These are phyloP conservation scores for Tuber umbilicatum DNA, from an alignment of 495 filamentous ascomycete genomes.

Conservation along the genomic window DNA sequence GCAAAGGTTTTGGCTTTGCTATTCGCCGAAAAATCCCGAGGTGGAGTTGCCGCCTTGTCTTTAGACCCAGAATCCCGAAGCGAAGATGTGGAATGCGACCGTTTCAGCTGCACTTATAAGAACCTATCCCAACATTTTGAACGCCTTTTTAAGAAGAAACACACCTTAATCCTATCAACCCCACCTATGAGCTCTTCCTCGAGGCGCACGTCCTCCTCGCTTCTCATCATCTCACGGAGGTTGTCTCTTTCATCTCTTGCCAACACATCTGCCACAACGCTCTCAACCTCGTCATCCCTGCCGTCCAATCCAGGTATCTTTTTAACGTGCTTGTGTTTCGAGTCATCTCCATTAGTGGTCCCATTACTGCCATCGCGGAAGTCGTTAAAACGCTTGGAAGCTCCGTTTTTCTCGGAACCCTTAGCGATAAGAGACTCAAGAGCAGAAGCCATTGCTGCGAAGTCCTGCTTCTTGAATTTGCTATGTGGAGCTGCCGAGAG, in stretches of 20 bases:
- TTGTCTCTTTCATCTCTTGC: constrained; percentile 34
- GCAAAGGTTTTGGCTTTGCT: constrained; percentile 14
- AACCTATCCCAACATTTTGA: constrained; percentile 29
- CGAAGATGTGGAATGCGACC: constrained; percentile 69
- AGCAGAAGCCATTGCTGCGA: constrained; percentile 28
- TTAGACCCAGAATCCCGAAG: constrained; percentile 31
- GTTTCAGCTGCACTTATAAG: constrained; percentile 66
- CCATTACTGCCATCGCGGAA: constrained; percentile 67
- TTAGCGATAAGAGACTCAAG: constrained; percentile 54
- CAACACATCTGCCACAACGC: constrained; percentile 41
- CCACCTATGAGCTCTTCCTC: constrained; percentile 85
- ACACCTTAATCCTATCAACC: constrained; percentile 83
- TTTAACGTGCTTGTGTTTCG: constrained; percentile 30
- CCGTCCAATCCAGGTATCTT: constrained; percentile 48
- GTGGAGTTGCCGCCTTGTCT: constrained; percentile 25
- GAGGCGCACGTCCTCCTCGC: constrained; percentile 71
- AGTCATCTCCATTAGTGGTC: constrained; percentile 44
- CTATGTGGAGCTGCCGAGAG: constrained; percentile 17
- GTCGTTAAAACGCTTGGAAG: constrained; percentile 79
- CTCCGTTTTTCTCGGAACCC: constrained; percentile 73
- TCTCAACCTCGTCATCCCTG: constrained; percentile 57
- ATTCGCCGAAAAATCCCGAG: constrained; percentile 14
- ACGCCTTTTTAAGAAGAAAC: constrained; percentile 37
- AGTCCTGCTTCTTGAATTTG: constrained; percentile 93
- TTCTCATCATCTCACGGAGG: constrained; percentile 46